Conservation (phyloP, 2,329 filamentous ascomycete genomes). For the Fusarium verticillioides region DNA sequence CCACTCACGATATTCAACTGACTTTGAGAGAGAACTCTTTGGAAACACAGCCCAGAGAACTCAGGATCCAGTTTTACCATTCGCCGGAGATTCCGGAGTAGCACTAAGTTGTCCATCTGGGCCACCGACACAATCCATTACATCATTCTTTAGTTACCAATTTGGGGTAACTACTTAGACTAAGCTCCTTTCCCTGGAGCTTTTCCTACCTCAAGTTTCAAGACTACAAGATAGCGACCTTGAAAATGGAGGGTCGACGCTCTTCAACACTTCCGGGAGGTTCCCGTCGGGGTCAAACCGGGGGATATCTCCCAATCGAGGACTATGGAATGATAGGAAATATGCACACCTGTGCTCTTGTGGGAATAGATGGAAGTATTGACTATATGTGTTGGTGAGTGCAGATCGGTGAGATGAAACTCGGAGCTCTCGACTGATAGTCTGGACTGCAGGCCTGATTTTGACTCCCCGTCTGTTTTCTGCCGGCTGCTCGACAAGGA, state of each 20-base stretch:
- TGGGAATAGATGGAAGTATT: slow-evolving; percentile 77
- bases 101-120: background rate
- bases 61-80: slow-evolving; percentile 7
- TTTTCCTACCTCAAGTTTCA: background rate
- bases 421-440: background rate
- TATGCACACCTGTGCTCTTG: slow-evolving; percentile 81
- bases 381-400: slow-evolving; percentile 82
- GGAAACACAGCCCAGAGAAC: background rate
- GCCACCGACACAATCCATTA: slow-evolving; percentile 35
- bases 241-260: slow-evolving; percentile 49
- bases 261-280: slow-evolving; percentile 48
- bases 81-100: slow-evolving; percentile 8
- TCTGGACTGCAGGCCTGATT: slow-evolving; percentile 70
- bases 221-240: background rate
- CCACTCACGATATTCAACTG: background rate
- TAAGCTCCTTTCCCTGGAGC: background rate
- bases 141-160: slow-evolving; percentile 34
- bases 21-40: background rate
- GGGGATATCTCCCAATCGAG: slow-evolving; percentile 72
- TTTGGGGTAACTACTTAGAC: background rate
- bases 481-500: slow-evolving; percentile 79
- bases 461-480: slow-evolving; percentile 81
- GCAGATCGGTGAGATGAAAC: background rate
- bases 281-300: slow-evolving; percentile 50
- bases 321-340: slow-evolving; percentile 85